These are phyloP conservation scores for Otatea glauca DNA, from an alignment of 176 grass and related monocot species.

Conservation along the genomic window DNA sequence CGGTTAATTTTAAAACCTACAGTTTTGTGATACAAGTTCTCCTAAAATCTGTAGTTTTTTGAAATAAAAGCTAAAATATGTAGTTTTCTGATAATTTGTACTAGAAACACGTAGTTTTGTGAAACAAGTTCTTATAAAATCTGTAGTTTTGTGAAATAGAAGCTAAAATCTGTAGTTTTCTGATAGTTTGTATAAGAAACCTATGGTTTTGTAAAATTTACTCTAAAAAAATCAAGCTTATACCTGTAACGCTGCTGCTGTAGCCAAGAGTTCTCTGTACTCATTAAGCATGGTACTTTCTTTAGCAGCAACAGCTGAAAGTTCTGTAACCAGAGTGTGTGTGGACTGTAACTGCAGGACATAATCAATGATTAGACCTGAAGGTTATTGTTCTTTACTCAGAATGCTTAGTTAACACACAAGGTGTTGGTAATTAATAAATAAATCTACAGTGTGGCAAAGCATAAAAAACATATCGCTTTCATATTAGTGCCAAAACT, in stretches of 20 bases:
- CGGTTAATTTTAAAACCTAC: too few species aligned
- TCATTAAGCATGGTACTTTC: conserved; percentile 77
- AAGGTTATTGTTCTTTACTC: not conserved
- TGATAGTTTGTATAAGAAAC: too few species aligned
- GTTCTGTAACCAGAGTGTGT: conserved; percentile 75
- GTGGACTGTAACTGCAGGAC: conserved; percentile 73
- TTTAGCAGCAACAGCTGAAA: conserved; percentile 75
- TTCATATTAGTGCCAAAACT: not conserved
- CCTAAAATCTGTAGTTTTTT: too few species aligned
- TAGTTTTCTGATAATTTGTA: too few species aligned
- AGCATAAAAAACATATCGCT: conserved; percentile 13
- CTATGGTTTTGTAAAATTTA: too few species aligned
- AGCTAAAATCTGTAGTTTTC: too few species aligned
- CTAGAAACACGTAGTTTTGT: too few species aligned
- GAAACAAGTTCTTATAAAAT: too few species aligned
- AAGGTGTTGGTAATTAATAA: not conserved
- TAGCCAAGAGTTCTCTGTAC: conserved; percentile 77
- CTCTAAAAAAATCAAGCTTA: conserved; percentile 3
- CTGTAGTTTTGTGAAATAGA: too few species aligned
- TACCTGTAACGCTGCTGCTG: conserved; percentile 75
- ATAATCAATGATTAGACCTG: conserved; percentile 43
- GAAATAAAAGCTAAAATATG: too few species aligned
- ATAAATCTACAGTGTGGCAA: conserved; percentile 12
- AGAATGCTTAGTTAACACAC: conserved; percentile 23
- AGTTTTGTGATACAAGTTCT: too few species aligned